These are phyloP conservation scores for Paraurostyla sp. DNA, from an alignment of 73 alveolate species.

Conservation along the genomic window DNA sequence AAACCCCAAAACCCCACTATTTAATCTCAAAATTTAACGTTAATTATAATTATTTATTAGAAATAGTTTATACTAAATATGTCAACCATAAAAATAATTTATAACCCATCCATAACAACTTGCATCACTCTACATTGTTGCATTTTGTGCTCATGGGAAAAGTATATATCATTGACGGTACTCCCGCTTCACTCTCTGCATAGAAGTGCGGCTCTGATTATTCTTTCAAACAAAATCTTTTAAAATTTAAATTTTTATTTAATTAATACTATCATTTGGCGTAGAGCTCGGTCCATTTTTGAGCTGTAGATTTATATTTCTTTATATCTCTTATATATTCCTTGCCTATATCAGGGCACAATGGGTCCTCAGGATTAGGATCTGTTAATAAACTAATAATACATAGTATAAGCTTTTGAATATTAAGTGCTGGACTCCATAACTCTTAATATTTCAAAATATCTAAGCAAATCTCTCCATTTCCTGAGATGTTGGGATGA, in stretches of 20 bases:
- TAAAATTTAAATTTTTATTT: not conserved
- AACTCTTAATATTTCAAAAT: not conserved
- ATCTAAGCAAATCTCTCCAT: conserved; percentile 20
- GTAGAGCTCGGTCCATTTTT: conserved; percentile 71
- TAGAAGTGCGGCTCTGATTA: not conserved
- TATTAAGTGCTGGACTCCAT: conserved; percentile 71
- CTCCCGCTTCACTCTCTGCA: conserved; percentile 12
- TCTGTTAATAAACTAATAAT: conserved; percentile 46
- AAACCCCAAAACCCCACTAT: conserved; percentile 48
- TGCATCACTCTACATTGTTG: not conserved
- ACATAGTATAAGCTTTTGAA: conserved; percentile 51
- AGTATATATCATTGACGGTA: not conserved
- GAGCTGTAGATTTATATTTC: conserved; percentile 56
- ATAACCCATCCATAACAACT: conserved; percentile 17
- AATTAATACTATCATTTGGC: conserved; percentile 43
- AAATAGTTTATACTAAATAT: not conserved
- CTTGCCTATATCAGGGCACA: conserved; percentile 63
- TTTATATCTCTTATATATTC: conserved; percentile 41
- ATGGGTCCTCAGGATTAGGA: conserved; percentile 70
- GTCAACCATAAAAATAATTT: not conserved
- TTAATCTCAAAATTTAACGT: not conserved
- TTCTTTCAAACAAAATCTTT: not conserved
- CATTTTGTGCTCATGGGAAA: conserved; percentile 38
- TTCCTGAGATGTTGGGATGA: conserved; percentile 1
- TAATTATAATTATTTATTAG: conserved; percentile 9